Evolutionary conservation across 1,284 basidiomycete genomes (phyloP).

Genomic region (Thecaphora frezii): DNA sequence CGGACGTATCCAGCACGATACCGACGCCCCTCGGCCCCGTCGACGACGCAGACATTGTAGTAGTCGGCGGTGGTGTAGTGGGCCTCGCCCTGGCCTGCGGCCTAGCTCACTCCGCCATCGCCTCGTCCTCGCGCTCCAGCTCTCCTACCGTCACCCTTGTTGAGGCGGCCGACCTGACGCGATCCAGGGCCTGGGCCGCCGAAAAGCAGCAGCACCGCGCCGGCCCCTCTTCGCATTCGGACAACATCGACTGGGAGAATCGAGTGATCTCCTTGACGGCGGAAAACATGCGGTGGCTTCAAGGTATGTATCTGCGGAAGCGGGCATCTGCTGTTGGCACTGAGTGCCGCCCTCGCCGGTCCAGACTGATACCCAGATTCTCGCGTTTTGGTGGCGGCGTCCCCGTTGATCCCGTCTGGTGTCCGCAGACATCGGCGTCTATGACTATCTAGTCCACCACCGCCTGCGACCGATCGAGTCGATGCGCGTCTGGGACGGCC

Average conservation of each 20-base stretch:
- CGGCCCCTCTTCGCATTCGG: slow-evolving; percentile 9
- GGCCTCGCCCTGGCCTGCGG: slow-evolving; percentile 49
- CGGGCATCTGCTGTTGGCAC: neutral
- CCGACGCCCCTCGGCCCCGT: neutral
- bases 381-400: no score
- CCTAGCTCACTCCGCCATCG: slow-evolving; percentile 21
- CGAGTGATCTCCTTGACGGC: slow-evolving; percentile 52
- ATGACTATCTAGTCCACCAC: slow-evolving; percentile 29
- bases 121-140: neutral
- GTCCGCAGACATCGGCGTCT: slow-evolving; percentile 37
- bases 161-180: slow-evolving; percentile 43
- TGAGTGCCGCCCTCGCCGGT: neutral
- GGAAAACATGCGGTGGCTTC: slow-evolving; percentile 53
- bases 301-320: slow-evolving; percentile 6
- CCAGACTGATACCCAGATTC: no score
- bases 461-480: slow-evolving; percentile 43
- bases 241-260: slow-evolving; percentile 52
- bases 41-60: slow-evolving; percentile 42
- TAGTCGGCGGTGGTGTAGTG: slow-evolving; percentile 55
- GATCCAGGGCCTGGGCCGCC: slow-evolving; percentile 29
- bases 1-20: no score
- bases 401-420: neutral
- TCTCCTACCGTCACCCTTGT: slow-evolving; percentile 38
- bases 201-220: slow-evolving; percentile 15
- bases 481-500: slow-evolving; percentile 57